Base-by-base conservation (phyloP, 148 eudicot species). In the Rhododendron molle region DNA sequence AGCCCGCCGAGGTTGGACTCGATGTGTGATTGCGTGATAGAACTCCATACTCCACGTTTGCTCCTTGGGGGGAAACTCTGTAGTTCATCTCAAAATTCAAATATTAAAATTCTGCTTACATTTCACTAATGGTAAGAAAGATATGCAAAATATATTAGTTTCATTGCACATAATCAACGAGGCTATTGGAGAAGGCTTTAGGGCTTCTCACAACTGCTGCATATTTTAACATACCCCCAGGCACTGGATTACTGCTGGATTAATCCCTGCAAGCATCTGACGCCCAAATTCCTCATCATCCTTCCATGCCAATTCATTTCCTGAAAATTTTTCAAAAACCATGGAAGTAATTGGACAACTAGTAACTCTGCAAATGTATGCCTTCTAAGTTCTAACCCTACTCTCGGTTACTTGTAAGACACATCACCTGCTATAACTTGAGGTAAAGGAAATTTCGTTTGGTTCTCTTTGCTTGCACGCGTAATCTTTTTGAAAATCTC, bases 261-360 rank as follows among this genome's bases (percentile, higher is more conserved):
- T 88, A 54, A 79, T 78, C 73, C 90, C 90, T 8, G 90, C 88
- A n/a, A 88, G 85, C 90, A 88, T 88, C 83, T 88, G 85, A 11
- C 88, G 83, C 36, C 76, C 86, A 67, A 88, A 88, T 84, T 88
- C 90, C 23, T 88, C 82, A 76, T 88, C 90, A 76, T 80, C 78
- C 72, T 46, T 88, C 88, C 90, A 88, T 58, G 88, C 90, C 43
- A 76, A 83, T 83, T 83, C 43, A 52, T 86, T 83, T 69, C 11
- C 90, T 88, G 82, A 62, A 60, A 18, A n/a, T 14, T 28, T 78
- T 20, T 1, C 26, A 21, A 56, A 50, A 50, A 13, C 54, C 54
- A 13, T 16, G 54, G 54, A 50, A 15, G 67, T 20, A 50, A 15
- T 44, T 20, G 71, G 44, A 58, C 43, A 82, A 62, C 43, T 28